A percentile compares a stretch with the other conserved stretches of the same genome.
These are phyloP conservation scores for Colletotrichum karsti DNA, from an alignment of 2,329 filamentous ascomycete genomes.

Conservation along the genomic window DNA sequence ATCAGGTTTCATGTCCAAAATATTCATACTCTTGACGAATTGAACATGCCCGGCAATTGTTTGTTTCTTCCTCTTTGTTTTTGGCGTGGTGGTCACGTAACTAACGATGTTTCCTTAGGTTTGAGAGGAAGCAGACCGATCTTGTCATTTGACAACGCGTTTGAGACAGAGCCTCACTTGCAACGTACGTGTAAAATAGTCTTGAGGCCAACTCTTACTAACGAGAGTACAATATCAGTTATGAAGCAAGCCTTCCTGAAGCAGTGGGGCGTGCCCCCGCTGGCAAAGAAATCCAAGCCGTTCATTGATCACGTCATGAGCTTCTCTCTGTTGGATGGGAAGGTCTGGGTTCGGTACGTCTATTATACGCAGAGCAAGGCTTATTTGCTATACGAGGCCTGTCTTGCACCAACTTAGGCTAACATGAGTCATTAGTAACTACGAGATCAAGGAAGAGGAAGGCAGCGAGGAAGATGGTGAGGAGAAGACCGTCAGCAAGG, in stretches of 20 bases:
- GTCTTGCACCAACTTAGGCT: too few species aligned
- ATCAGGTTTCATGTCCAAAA: conserved; percentile 81
- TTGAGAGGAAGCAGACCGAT: conserved; percentile 92
- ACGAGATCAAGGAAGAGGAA: conserved; percentile 73
- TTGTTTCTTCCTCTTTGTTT: conserved; percentile 46
- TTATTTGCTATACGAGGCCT: too few species aligned
- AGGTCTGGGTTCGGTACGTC: conserved; percentile 58
- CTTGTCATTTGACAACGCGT: conserved; percentile 83
- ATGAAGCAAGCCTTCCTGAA: too few species aligned
- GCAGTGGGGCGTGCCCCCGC: conserved; percentile 92
- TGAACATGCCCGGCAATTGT: conserved; percentile 97
- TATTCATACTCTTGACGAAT: conserved; percentile 94
- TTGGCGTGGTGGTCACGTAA: too few species aligned
- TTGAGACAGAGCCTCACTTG: conserved; percentile 83
- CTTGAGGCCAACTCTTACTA: too few species aligned
- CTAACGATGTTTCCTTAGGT: too few species aligned
- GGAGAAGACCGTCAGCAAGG: conserved; percentile 49
- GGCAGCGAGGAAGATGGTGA: conserved; percentile 31
- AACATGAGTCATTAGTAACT: conserved; percentile 60
- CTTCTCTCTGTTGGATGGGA: conserved; percentile 89
- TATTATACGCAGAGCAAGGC: too few species aligned
- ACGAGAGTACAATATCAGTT: too few species aligned
- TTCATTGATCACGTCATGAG: conserved; percentile 96
- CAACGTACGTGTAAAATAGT: conserved; percentile 41
- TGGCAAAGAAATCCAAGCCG: conserved; percentile 89